phyloP scores from a whole-genome alignment of 352 stramenopile species.

The Globisporangium heterothallicum region DNA sequence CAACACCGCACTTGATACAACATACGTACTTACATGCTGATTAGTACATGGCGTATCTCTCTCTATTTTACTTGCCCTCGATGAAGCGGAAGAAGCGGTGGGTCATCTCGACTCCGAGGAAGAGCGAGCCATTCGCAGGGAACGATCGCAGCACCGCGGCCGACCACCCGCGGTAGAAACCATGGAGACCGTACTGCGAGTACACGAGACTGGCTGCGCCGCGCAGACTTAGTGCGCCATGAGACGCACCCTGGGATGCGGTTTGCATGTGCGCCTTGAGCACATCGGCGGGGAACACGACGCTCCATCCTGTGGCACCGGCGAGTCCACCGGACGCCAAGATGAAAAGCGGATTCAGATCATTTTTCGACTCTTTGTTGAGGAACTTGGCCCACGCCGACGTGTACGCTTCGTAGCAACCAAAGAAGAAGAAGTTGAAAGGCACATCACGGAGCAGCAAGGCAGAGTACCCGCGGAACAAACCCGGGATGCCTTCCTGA shows the following conservation, averaged over 20 bases:
- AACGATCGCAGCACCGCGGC: conserved; percentile 82
- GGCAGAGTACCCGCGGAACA: conserved; percentile 80
- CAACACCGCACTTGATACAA: no score
- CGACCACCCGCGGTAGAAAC: conserved; percentile 86
- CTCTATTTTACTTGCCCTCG: conserved; percentile 23
- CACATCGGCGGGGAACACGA: conserved; percentile 84
- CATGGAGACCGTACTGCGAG: conserved; percentile 56
- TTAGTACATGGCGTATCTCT: no score
- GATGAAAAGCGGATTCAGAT: conserved; percentile 68
- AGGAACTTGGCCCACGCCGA: conserved; percentile 38
- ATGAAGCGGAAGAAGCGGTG: conserved; percentile 70
- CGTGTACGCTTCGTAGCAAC: conserved; percentile 74
- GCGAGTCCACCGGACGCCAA: conserved; percentile 73
- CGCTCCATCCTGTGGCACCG: conserved; percentile 73
- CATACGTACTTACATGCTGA: no score
- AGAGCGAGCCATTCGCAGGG: conserved; percentile 84
- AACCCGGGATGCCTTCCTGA: conserved; percentile 50
- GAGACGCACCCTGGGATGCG: conserved; percentile 16
- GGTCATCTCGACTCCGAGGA: conserved; percentile 87
- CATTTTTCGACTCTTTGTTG: conserved; percentile 55
- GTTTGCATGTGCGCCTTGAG: conserved; percentile 86
- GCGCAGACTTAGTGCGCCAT: conserved; percentile 27
- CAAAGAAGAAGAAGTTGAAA: conserved; percentile 91
- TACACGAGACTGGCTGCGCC: conserved; percentile 52
- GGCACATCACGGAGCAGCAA: conserved; percentile 83